phyloP scores from a whole-genome alignment of 768 basidiomycete genomes.

The Trametes maxima region DNA sequence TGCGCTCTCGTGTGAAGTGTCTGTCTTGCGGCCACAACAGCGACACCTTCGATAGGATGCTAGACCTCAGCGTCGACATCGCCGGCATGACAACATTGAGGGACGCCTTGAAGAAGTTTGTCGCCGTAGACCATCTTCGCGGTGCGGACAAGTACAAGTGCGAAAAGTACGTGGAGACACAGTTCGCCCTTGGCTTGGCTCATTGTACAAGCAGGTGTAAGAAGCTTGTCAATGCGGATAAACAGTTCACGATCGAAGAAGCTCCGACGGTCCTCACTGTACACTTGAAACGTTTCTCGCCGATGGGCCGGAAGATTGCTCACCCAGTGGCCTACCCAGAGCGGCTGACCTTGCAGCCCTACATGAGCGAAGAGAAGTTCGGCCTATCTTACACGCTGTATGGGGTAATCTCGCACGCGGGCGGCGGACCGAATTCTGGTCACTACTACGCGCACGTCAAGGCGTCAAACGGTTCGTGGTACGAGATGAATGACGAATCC shows the following conservation, averaged over 20 bases:
- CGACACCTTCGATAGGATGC: conserved; percentile 94
- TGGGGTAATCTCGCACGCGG: conserved; percentile 92
- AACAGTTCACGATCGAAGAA: conserved; percentile 85
- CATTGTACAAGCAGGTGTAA: conserved; percentile 68
- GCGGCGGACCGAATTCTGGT: conserved; percentile 90
- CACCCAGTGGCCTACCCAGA: conserved; percentile 81
- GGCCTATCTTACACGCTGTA: conserved; percentile 85
- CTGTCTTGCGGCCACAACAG: conserved; percentile 79
- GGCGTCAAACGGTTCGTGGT: conserved; percentile 71
- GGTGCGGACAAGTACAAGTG: conserved; percentile 98
- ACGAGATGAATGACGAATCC: conserved; percentile 91
- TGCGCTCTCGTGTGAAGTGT: conserved; percentile 92
- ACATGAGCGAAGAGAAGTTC: conserved; percentile 81
- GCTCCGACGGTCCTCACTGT: conserved; percentile 88
- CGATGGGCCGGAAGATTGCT: conserved; percentile 83
- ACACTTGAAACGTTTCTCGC: conserved; percentile 94
- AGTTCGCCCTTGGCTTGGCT: neutral
- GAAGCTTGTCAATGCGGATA: conserved; percentile 85
- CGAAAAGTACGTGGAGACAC: conserved; percentile 74
- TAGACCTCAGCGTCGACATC: conserved; percentile 94
- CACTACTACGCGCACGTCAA: conserved; percentile 93
- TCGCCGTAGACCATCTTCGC: conserved; percentile 77
- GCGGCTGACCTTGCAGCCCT: conserved; percentile 65
- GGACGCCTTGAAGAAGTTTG: conserved; percentile 79
- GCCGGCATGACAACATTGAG: conserved; percentile 59